phyloP scores from a whole-genome alignment of 169 alveolate species.

The Eimeria brunetti region DNA sequence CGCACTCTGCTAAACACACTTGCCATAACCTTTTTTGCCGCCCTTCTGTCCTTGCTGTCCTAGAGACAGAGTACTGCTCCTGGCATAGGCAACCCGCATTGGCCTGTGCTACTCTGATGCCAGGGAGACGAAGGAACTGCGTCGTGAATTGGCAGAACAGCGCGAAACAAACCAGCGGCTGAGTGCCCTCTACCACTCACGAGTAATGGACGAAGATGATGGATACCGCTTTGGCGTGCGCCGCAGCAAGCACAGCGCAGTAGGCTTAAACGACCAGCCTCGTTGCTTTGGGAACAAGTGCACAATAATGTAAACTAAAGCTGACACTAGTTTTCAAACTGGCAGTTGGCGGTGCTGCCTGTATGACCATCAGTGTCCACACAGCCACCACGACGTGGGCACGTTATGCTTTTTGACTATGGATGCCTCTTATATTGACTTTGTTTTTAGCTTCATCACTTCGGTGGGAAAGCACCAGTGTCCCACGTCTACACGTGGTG shows the following conservation, averaged over 20 bases:
- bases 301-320: conserved; percentile 34
- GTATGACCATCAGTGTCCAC: not conserved
- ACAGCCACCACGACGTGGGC: not conserved
- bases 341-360: not conserved
- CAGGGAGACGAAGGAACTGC: conserved; percentile 73
- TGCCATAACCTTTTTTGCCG: not conserved
- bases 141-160: conserved; percentile 73
- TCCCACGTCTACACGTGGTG: not conserved
- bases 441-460: not conserved
- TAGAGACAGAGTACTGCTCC: not conserved
- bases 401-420: conserved; percentile 2
- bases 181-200: conserved; percentile 61
- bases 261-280: conserved; percentile 51
- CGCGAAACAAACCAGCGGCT: conserved; percentile 66
- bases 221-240: conserved; percentile 58
- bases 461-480: not conserved
- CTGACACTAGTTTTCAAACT: not conserved
- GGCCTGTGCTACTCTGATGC: not conserved
- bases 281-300: conserved; percentile 66
- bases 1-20: not conserved
- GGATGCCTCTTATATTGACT: not conserved
- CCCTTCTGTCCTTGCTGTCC: not conserved
- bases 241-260: conserved; percentile 73
- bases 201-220: conserved; percentile 59
- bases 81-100: not conserved